Percentiles rank a stretch among this genome's conserved stretches.
phyloP scores from a whole-genome alignment of 2,329 filamentous ascomycete species.

The Nothomitra cinnamomea region DNA sequence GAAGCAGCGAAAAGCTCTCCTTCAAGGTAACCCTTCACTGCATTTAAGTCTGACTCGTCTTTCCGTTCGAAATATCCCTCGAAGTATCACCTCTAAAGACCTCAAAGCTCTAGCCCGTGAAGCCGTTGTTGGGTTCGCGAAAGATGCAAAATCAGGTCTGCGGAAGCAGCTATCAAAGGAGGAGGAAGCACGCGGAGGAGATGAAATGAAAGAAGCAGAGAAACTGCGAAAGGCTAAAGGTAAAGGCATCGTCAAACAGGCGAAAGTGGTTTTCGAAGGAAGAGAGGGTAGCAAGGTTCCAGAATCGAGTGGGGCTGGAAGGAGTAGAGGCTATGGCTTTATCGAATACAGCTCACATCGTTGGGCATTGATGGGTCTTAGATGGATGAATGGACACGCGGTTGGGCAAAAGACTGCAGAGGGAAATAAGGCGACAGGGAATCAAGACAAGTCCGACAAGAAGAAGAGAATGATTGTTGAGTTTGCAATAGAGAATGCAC shows the following conservation, averaged over 20 bases:
- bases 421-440: conserved; percentile 16
- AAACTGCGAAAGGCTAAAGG: conserved; percentile 61
- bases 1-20: conserved; percentile 74
- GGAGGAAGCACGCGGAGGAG: conserved; percentile 63
- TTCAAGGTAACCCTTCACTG: conserved; percentile 78
- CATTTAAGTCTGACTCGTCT: conserved; percentile 81
- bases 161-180: conserved; percentile 76
- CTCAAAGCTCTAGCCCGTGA: conserved; percentile 81
- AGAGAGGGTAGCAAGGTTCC: conserved; percentile 68
- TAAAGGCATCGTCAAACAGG: conserved; percentile 77
- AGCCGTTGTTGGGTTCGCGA: conserved; percentile 87
- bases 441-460: conserved; percentile 44
- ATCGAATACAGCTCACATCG: conserved; percentile 92
- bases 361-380: conserved; percentile 82
- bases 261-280: conserved; percentile 88
- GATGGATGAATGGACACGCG: conserved; percentile 75
- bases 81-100: conserved; percentile 66
- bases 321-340: conserved; percentile 89
- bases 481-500: conserved; percentile 95
- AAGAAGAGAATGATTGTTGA: conserved; percentile 86
- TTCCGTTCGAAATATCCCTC: conserved; percentile 79
- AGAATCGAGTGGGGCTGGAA: conserved; percentile 60
- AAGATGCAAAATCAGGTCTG: conserved; percentile 63
- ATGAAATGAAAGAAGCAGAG: conserved; percentile 68
- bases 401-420: conserved; percentile 31